Conservation (phyloP, 108 stramenopile genomes). For the Epipyxis sp. region DNA sequence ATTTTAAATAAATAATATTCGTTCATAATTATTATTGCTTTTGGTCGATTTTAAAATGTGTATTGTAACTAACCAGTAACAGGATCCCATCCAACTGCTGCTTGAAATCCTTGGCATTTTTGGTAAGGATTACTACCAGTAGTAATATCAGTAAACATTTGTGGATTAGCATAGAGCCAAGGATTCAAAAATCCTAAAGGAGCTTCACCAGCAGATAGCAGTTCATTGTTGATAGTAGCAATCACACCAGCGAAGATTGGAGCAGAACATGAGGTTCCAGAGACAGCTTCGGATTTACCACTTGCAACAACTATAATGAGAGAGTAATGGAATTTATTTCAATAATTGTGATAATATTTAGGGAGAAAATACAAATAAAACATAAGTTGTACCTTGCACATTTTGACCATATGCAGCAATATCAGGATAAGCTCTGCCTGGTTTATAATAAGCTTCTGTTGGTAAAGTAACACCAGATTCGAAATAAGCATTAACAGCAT, state of each 20-base stretch:
- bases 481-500: slow-evolving; percentile 16
- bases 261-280: slow-evolving; percentile 34
- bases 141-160: slow-evolving; percentile 33
- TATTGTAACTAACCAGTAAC: no score
- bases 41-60: no score
- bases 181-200: slow-evolving; percentile 36
- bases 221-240: slow-evolving; percentile 15
- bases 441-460: slow-evolving; percentile 2
- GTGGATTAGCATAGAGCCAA: slow-evolving; percentile 26
- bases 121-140: slow-evolving; percentile 30
- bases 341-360: no score
- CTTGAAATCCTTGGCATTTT: slow-evolving; percentile 16
- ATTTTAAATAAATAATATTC: no score
- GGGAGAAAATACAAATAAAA: no score
- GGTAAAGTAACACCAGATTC: not conserved
- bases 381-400: no score
- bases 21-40: no score
- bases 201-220: slow-evolving; percentile 13
- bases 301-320: slow-evolving; percentile 1
- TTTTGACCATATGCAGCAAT: slow-evolving; percentile 32
- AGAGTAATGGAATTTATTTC: no score
- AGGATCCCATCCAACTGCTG: slow-evolving; percentile 30
- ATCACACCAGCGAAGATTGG: slow-evolving; percentile 33
- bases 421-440: slow-evolving; percentile 30
- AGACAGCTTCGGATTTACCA: not conserved